These are phyloP conservation scores for Lentinus tigrinus DNA, from an alignment of 768 basidiomycete genomes.

Conservation along the genomic window DNA sequence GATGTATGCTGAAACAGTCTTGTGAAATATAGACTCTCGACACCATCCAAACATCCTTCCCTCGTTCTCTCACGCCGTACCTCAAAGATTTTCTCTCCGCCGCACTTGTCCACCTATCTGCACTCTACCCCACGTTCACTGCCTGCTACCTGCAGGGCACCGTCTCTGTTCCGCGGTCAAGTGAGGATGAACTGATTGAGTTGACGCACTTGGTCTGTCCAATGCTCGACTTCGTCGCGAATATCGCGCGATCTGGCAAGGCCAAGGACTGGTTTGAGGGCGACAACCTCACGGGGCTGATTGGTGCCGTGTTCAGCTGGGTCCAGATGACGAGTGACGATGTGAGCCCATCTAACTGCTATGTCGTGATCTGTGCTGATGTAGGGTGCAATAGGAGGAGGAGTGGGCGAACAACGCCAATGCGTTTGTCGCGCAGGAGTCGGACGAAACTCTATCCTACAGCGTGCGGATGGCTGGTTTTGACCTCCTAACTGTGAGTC, in stretches of 20 bases:
- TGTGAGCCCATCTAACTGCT: slow-evolving; percentile 42
- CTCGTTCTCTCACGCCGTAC: slow-evolving; percentile 63
- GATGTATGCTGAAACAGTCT: no score
- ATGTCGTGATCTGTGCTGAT: not conserved
- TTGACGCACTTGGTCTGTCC: slow-evolving; percentile 75
- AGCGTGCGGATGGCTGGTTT: slow-evolving; percentile 82
- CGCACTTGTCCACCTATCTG: slow-evolving; percentile 58
- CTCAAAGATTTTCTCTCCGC: slow-evolving; percentile 58
- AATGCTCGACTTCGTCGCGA: slow-evolving; percentile 77
- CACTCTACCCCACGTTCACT: slow-evolving; percentile 57
- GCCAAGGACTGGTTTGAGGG: slow-evolving; percentile 63
- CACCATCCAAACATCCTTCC: slow-evolving; percentile 78
- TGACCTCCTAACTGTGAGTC: slow-evolving; percentile 72
- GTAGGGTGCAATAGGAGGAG: slow-evolving; percentile 64
- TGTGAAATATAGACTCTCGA: slow-evolving; percentile 92
- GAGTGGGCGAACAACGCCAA: slow-evolving; percentile 90
- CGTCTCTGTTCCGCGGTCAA: slow-evolving; percentile 57
- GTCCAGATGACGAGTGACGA: slow-evolving; percentile 90
- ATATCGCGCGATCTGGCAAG: slow-evolving; percentile 61
- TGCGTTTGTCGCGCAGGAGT: slow-evolving; percentile 91
- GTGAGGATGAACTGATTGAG: slow-evolving; percentile 76
- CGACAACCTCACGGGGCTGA: slow-evolving; percentile 48
- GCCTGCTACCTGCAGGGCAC: slow-evolving; percentile 59
- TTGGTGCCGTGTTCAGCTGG: slow-evolving; percentile 62
- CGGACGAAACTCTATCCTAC: slow-evolving; percentile 83